phyloP scores from a whole-genome alignment of 2,329 filamentous ascomycete genomes.

The Bimuria novae-zelandiae region DNA sequence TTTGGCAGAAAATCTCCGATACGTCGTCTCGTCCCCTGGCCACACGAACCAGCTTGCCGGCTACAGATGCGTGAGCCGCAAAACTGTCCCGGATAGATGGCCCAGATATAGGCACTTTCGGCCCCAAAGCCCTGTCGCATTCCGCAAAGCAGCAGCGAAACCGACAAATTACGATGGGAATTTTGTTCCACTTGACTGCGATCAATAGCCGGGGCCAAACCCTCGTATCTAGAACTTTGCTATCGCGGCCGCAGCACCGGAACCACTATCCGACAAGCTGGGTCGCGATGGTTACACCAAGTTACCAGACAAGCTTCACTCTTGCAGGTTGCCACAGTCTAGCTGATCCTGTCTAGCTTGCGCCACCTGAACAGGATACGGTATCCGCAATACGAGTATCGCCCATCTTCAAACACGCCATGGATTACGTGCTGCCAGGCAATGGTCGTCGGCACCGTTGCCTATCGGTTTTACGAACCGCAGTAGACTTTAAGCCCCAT shows the following conservation, averaged over 20 bases:
- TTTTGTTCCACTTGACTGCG: constrained; percentile 2
- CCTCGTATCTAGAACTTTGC: constrained; percentile 11
- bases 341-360: constrained; percentile 5
- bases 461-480: constrained; percentile 12
- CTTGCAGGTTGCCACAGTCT: constrained; percentile 9
- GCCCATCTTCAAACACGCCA: constrained; percentile 19
- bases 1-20: constrained; percentile 25
- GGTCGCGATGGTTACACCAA: background rate
- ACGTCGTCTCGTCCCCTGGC: constrained; percentile 11
- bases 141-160: constrained; percentile 21
- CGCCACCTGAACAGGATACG: constrained; percentile 21
- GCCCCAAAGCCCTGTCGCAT: constrained; percentile 6
- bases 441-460: constrained; percentile 10
- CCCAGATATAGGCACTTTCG: constrained; percentile 21
- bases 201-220: background rate
- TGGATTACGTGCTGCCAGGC: constrained; percentile 2
- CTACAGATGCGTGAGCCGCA: constrained; percentile 21
- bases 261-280: constrained; percentile 10
- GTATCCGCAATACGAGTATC: constrained; percentile 20
- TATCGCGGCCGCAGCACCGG: constrained; percentile 10
- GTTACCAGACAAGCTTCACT: constrained; percentile 3
- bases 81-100: constrained; percentile 11
- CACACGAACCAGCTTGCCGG: constrained; percentile 5
- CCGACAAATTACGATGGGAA: constrained; percentile 24
- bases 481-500: constrained; percentile 12